These are phyloP conservation scores for Ganoderma sp. DNA, from an alignment of 1,284 basidiomycete genomes.

Conservation along the genomic window DNA sequence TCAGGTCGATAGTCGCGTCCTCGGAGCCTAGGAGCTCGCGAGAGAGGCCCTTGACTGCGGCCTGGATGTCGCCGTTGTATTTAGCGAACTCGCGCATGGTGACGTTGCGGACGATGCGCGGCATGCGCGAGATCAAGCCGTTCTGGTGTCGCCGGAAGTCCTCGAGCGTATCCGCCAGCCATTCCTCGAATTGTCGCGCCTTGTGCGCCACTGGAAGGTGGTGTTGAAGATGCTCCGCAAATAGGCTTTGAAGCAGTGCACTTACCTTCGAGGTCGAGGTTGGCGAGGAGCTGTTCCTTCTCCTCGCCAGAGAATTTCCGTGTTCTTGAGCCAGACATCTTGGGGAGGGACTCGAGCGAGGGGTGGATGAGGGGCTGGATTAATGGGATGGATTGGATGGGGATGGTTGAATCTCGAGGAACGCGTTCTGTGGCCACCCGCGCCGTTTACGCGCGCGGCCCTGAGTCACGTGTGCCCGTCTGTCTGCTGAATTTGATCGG, in stretches of 20 bases:
- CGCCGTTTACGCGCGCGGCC: slow-evolving; percentile 26
- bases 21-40: slow-evolving; percentile 52
- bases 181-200: slow-evolving; percentile 70
- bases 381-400: slow-evolving; percentile 19
- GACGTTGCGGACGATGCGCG: slow-evolving; percentile 71
- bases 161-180: slow-evolving; percentile 71
- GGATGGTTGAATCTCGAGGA: slow-evolving; percentile 23
- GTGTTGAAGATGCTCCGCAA: slow-evolving; percentile 18
- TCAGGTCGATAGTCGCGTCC: slow-evolving; percentile 63
- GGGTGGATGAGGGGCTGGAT: neutral
- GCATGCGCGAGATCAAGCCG: slow-evolving; percentile 73
- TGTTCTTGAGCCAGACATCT: slow-evolving; percentile 25
- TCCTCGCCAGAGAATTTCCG: slow-evolving; percentile 59
- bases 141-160: slow-evolving; percentile 75
- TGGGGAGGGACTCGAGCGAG: neutral
- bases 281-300: slow-evolving; percentile 73
- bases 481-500: neutral
- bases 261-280: slow-evolving; percentile 80
- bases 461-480: slow-evolving; percentile 29
- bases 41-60: slow-evolving; percentile 67
- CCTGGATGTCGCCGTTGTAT: slow-evolving; percentile 75
- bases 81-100: slow-evolving; percentile 80
- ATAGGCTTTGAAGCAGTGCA: slow-evolving; percentile 13
- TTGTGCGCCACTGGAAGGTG: slow-evolving; percentile 64
- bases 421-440: slow-evolving; percentile 18